phyloP scores from a whole-genome alignment of 495 filamentous ascomycete genomes.

The Aspergillus baeticus region DNA sequence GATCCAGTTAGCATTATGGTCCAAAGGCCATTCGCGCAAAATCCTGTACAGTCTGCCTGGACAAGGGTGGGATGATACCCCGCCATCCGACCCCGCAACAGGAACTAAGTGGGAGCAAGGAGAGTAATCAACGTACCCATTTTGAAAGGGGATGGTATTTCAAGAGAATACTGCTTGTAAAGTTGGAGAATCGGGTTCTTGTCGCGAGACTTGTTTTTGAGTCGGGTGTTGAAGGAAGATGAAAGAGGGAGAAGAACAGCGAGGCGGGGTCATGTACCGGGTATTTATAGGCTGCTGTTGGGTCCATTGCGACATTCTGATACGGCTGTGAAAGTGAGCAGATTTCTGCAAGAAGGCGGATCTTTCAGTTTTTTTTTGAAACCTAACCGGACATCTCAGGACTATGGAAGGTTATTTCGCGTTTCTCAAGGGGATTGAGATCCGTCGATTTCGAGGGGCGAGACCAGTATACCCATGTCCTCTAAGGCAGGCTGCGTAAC shows the following conservation, averaged over 20 bases:
- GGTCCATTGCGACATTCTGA: not conserved
- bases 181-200: not conserved
- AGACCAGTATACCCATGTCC: not conserved
- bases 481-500: not conserved
- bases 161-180: not conserved
- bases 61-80: constrained; percentile 13
- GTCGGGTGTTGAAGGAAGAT: constrained; percentile 5
- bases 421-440: not conserved
- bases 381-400: not conserved
- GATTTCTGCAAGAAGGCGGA: constrained; percentile 27
- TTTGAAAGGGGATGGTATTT: constrained; percentile 7
- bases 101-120: not conserved
- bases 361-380: not conserved
- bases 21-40: not conserved
- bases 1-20: constrained; percentile 16
- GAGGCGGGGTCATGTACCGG: constrained; percentile 9
- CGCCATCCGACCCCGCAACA: constrained; percentile 13
- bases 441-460: not conserved
- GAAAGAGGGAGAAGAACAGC: not conserved
- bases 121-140: constrained; percentile 18
- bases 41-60: not conserved
- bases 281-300: constrained; percentile 16
- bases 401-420: not conserved
- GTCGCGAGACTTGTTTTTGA: constrained; percentile 1
- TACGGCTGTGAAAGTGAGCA: constrained; percentile 16